Evolutionary conservation across 2,329 filamentous ascomycete genomes (phyloP).

Genomic region (Stromatinia cepivora): DNA sequence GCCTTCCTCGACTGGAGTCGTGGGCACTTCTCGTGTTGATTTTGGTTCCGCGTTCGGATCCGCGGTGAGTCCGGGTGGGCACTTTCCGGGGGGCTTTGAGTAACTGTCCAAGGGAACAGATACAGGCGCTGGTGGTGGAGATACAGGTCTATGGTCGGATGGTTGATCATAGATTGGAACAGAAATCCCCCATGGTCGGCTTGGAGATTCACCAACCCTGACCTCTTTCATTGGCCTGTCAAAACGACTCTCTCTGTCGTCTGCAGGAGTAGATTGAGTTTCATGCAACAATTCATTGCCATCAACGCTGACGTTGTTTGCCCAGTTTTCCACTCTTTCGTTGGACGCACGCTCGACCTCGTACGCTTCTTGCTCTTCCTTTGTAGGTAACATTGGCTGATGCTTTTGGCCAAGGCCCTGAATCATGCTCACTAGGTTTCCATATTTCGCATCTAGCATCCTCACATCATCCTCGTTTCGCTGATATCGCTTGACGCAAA

Average conservation of each 20-base stretch:
- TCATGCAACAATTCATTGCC: constrained; percentile 45
- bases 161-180: constrained; percentile 62
- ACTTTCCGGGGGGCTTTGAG: constrained; percentile 32
- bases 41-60: constrained; percentile 17
- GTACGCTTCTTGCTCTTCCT: constrained; percentile 44
- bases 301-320: constrained; percentile 68
- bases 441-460: constrained; percentile 89
- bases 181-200: constrained; percentile 87
- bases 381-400: constrained; percentile 75
- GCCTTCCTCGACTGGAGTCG: constrained; percentile 13
- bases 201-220: constrained; percentile 90
- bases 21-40: constrained; percentile 3
- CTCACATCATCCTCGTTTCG: constrained; percentile 81
- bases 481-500: constrained; percentile 88
- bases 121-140: constrained; percentile 57
- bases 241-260: constrained; percentile 71
- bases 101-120: constrained; percentile 32
- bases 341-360: constrained; percentile 56
- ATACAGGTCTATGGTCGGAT: constrained; percentile 48
- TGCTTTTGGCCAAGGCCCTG: constrained; percentile 85
- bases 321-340: constrained; percentile 82
- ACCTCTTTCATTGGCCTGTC: constrained; percentile 85
- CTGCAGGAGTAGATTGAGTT: constrained; percentile 46
- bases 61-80: constrained; percentile 44
- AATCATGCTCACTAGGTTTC: constrained; percentile 88